Evolutionary conservation across 371 early-diverging fungal species (phyloP).

Genomic region (Coemansia sp.): DNA sequence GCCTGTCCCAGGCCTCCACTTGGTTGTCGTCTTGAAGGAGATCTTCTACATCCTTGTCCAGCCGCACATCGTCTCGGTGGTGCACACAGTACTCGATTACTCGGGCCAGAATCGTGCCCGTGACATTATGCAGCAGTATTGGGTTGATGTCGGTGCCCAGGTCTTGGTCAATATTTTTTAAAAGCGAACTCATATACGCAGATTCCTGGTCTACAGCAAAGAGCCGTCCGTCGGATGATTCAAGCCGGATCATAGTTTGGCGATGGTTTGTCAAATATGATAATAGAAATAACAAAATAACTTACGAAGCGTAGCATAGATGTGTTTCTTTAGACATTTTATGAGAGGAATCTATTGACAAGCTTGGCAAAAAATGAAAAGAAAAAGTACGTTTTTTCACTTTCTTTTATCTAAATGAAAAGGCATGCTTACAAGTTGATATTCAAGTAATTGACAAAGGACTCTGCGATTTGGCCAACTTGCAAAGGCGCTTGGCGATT

Average conservation of each 20-base stretch:
- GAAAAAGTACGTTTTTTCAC: background rate
- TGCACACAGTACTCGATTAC: conserved; percentile 78
- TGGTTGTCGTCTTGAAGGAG: conserved; percentile 56
- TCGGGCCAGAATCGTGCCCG: conserved; percentile 65
- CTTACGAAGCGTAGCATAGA: background rate
- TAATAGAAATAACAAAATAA: background rate
- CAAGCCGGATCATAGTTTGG: conserved; percentile 32
- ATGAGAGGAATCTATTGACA: background rate
- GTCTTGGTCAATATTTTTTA: conserved; percentile 93
- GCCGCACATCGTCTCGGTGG: conserved; percentile 69
- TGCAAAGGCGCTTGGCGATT: conserved; percentile 79
- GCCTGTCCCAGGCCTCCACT: conserved; percentile 77
- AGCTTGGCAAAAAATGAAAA: background rate
- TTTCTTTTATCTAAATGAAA: background rate
- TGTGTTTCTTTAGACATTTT: background rate
- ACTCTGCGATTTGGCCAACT: conserved; percentile 68
- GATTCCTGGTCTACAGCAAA: conserved; percentile 56
- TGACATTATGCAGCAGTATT: conserved; percentile 76
- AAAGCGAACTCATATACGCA: conserved; percentile 79
- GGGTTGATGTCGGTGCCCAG: conserved; percentile 70
- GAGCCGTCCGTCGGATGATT: conserved; percentile 41
- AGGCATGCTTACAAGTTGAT: conserved; percentile 58
- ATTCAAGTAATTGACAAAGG: conserved; percentile 89
- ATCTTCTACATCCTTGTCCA: conserved; percentile 56
- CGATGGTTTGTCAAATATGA: background rate